Base-by-base conservation (phyloP, 2,329 filamentous ascomycete genomes). In the Ophidiomyces ophidiicola region DNA sequence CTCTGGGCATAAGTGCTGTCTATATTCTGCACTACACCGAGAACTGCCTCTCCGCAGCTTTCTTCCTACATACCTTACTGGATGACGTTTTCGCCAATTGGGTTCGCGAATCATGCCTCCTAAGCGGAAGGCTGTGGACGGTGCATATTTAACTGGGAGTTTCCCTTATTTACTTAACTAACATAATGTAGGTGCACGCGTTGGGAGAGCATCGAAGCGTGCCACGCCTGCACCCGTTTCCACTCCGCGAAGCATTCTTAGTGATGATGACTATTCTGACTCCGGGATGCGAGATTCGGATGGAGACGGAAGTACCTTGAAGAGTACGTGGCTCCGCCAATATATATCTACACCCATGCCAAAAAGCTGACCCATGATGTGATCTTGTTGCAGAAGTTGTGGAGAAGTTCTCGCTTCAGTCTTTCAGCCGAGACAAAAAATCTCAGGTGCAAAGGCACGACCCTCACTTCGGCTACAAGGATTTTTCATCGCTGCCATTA, bases 401-500 rank as follows among this genome's bases (percentile, higher is more conserved):
- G 40, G 62, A 69, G 48, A 70, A 69, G 48, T 72, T 73, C 51
- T 69, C 70, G 29, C 61, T 71, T 42, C 63, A 69, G 41, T 61
- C 67, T 3, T 68, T 68, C 53, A 61, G 67, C 58, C 60, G 63
- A 52, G 58, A 65, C 48, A 59, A 66, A 50, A 59, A 67, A 53
- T 42, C 49, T 20, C 50, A 49, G 7, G 46, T 52, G 6, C 55
- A 62, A 32, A 61, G 57, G 36, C 56, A 61, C 33, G 74, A 78
- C 46, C 65, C 71, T 6, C 69, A 74, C 33, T 76, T 72, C 40
- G 72, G 69, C 32, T 71, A 73, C 49, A 74, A 74, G 47, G 86
- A 98, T 60, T 90, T 90, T 58, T 87, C 83, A 34, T 81, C 80
- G 48, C 70, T 94, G 25, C 68, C 75, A 25, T 68, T 94, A 48